These are phyloP conservation scores for Psilocybe tampanensis DNA, from an alignment of 768 basidiomycete species.

Conservation along the genomic window DNA sequence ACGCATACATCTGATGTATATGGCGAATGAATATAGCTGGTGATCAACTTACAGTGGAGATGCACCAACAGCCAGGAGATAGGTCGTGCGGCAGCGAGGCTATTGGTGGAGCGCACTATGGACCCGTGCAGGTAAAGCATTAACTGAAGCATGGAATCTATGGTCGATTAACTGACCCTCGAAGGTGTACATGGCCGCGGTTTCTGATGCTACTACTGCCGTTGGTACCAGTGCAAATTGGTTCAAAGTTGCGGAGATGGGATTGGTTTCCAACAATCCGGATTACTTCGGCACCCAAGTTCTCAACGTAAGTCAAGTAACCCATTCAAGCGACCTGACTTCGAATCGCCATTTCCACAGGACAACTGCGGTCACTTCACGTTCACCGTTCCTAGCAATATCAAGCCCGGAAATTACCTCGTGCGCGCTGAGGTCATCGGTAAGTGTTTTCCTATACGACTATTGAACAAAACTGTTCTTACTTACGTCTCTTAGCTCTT, in stretches of 20 bases:
- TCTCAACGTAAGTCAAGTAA: conserved; percentile 27
- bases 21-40: conserved; percentile 32
- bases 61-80: conserved; percentile 53
- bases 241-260: conserved; percentile 56
- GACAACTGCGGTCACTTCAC: conserved; percentile 58
- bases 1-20: neutral
- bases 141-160: neutral
- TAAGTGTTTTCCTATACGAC: conserved; percentile 20
- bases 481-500: conserved; percentile 41
- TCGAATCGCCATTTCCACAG: conserved; percentile 14
- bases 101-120: conserved; percentile 54
- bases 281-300: conserved; percentile 45
- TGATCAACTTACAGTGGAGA: conserved; percentile 50
- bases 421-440: conserved; percentile 76
- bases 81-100: conserved; percentile 48
- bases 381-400: conserved; percentile 50
- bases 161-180: neutral
- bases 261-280: conserved; percentile 49
- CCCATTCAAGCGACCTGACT: neutral
- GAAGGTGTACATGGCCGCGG: conserved; percentile 50
- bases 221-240: conserved; percentile 42
- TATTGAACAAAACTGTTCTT: conserved; percentile 23
- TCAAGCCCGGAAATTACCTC: conserved; percentile 70
- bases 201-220: conserved; percentile 45
- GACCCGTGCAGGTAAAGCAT: conserved; percentile 40